phyloP scores from a whole-genome alignment of 768 basidiomycete species.

The Chalciporus pseudorubinellus region DNA sequence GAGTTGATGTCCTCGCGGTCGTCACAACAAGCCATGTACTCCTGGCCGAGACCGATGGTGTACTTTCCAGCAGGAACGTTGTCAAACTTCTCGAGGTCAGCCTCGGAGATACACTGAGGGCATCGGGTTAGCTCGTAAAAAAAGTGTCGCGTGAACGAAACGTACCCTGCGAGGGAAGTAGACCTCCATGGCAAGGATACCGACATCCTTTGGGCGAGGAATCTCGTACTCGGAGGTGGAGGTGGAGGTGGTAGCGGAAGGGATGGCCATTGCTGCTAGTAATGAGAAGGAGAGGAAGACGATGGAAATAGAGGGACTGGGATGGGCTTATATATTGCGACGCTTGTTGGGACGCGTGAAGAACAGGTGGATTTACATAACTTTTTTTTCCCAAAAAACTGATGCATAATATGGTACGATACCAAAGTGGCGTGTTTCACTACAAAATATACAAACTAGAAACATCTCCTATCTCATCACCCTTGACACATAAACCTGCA shows the following conservation, averaged over 20 bases:
- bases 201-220: slow-evolving; percentile 85
- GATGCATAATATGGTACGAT: slow-evolving; percentile 30
- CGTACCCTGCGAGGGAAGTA: slow-evolving; percentile 91
- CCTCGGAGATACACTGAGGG: slow-evolving; percentile 87
- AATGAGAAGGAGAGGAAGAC: background rate
- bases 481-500: too few species aligned
- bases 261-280: slow-evolving; percentile 23
- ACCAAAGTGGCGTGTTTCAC: slow-evolving; percentile 29
- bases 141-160: slow-evolving; percentile 19
- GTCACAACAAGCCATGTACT: slow-evolving; percentile 98
- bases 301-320: background rate
- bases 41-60: slow-evolving; percentile 96
- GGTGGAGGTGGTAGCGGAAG: slow-evolving; percentile 10
- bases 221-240: slow-evolving; percentile 15
- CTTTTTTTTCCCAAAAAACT: slow-evolving; percentile 8
- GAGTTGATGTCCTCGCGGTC: slow-evolving; percentile 99
- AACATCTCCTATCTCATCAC: too few species aligned
- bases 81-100: slow-evolving; percentile 91
- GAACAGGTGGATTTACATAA: slow-evolving; percentile 25
- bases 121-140: slow-evolving; percentile 4
- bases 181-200: slow-evolving; percentile 89
- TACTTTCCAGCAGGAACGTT: slow-evolving; percentile 96
- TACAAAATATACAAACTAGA: too few species aligned
- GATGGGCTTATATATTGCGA: slow-evolving; percentile 23
- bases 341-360: too few species aligned